A percentile compares a stretch with the other conserved stretches of the same genome.
Evolutionary conservation across 768 basidiomycete species (phyloP).

Genomic region (Mycena crocata): DNA sequence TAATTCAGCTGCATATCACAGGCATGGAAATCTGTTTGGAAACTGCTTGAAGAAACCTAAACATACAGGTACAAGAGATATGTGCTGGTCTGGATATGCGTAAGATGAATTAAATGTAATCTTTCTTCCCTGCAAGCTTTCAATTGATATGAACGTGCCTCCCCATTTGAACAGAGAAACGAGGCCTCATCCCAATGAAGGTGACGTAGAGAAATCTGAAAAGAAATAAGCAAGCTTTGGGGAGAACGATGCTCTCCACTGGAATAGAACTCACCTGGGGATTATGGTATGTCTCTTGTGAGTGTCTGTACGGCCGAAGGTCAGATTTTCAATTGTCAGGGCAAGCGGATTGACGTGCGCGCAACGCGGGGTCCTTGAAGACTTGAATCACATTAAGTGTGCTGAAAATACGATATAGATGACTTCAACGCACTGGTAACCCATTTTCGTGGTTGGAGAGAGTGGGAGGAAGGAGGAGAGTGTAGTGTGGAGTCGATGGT

Average conservation of each 20-base stretch:
- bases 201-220: background rate
- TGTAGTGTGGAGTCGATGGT: background rate
- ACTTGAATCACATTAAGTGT: background rate
- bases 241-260: too few relatives aligned
- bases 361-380: background rate
- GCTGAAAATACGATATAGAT: background rate
- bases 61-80: too few relatives aligned
- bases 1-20: too few relatives aligned
- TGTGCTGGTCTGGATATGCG: too few relatives aligned
- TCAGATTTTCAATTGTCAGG: background rate
- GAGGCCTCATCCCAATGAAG: background rate
- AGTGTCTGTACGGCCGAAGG: background rate
- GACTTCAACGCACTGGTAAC: background rate
- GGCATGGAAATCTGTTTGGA: too few relatives aligned
- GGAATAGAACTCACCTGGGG: background rate
- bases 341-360: background rate
- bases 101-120: too few relatives aligned
- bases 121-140: too few relatives aligned
- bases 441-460: too few relatives aligned
- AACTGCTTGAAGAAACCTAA: too few relatives aligned
- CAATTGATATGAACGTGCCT: slow-evolving; percentile 2
- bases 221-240: background rate
- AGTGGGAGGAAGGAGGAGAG: background rate
- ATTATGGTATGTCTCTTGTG: background rate
- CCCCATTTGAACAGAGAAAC: background rate